Conservation (phyloP, 2,329 filamentous ascomycete species). For the Graphiopsis chlorocephala region DNA sequence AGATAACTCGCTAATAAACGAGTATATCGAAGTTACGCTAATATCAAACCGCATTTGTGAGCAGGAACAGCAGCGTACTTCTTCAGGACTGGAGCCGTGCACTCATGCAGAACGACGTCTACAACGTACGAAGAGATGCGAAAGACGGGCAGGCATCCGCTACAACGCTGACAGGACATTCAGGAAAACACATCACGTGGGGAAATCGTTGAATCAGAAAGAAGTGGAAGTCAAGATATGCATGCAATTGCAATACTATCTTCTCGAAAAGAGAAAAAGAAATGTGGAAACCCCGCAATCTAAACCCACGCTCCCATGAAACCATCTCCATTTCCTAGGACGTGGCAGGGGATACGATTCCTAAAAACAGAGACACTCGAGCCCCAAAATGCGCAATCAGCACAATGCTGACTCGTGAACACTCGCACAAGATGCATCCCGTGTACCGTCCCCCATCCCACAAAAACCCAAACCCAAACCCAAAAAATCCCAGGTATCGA, state of each 20-base stretch:
- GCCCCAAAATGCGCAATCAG: not conserved
- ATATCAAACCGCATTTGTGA: too few species aligned
- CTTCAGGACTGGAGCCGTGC: too few species aligned
- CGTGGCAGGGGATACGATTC: not conserved
- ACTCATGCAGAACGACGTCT: too few species aligned
- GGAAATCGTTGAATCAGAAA: too few species aligned
- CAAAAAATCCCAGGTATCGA: not conserved
- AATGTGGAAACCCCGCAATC: not conserved
- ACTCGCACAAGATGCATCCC: not conserved
- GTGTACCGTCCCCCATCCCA: not conserved
- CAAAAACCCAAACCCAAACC: not conserved
- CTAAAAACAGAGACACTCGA: not conserved
- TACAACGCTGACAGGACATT: too few species aligned
- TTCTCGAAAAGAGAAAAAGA: not conserved
- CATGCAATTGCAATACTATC: not conserved
- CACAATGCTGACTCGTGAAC: not conserved
- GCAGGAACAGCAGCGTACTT: too few species aligned
- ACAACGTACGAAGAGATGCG: too few species aligned
- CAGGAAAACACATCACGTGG: too few species aligned
- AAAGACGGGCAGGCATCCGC: too few species aligned
- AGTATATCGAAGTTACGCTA: too few species aligned
- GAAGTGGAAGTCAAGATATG: too few species aligned
- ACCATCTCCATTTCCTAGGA: slow-evolving; percentile 1
- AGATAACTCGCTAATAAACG: too few species aligned
- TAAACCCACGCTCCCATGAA: not conserved